Conservation (phyloP, 495 filamentous ascomycete species). For the Neurospora discreta region DNA sequence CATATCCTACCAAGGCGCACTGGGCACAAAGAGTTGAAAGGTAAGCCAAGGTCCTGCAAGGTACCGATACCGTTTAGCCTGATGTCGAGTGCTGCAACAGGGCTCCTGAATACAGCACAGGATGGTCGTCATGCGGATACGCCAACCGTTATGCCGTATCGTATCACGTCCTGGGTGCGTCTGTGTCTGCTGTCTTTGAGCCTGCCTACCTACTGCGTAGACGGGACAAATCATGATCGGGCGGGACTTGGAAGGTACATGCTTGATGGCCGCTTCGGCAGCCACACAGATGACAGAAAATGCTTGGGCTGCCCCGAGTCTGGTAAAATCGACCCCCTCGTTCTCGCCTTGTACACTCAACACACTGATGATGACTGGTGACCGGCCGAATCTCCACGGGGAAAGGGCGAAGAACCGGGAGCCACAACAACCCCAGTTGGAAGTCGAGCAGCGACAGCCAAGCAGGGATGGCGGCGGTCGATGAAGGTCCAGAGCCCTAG, state of each 20-base stretch:
- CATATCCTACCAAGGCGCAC: not conserved
- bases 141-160: not conserved
- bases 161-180: not conserved
- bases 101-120: not conserved
- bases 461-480: constrained; percentile 8
- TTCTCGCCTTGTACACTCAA: not conserved
- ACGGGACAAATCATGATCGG: not conserved
- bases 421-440: not conserved
- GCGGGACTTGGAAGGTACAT: not conserved
- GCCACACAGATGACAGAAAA: not conserved
- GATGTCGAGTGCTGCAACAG: not conserved
- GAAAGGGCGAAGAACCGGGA: not conserved
- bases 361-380: not conserved
- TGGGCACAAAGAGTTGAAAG: not conserved
- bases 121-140: not conserved
- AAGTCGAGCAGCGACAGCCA: not conserved
- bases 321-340: no score
- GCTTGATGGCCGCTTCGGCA: not conserved
- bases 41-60: not conserved
- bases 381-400: not conserved
- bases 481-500: constrained; percentile 13
- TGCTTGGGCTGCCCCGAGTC: not conserved
- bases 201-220: not conserved
- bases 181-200: not conserved
- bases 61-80: not conserved